Base-by-base conservation (phyloP, 1,284 basidiomycete species). In the Omphalotus olearius region DNA sequence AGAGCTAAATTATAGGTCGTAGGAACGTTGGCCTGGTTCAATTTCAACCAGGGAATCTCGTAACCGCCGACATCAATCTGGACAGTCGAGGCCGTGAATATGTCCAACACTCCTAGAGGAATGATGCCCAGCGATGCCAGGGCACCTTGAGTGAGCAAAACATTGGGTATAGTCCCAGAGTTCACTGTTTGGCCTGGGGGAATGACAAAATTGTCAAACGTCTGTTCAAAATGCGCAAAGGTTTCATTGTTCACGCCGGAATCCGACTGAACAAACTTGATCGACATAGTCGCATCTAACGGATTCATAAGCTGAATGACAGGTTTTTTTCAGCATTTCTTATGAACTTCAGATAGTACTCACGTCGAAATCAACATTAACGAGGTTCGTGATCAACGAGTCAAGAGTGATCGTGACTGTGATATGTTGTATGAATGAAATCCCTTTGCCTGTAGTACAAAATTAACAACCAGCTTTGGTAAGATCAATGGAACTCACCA, bases 181-280 rank as follows among this genome's bases (percentile, higher is more conserved):
- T 82, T 83, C 42, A 75, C 77, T 0, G 78, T 80, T 52, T 76
- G 64, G 14, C 76, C 73, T 0, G 83, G 69, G 0, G 82, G 82
- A 18, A 87, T 67, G 37, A 79, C 69, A 53, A 83, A 83, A 56
- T 62, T 69, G 23, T 69, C 65, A 63, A 85, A 85, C 1, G 68
- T 41, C 53, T 79, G 74, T 20, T 70, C 69, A 61, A 87, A 85
- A 55, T 75, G 74, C 2, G 85, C 82, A 56, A 74, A 87, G 1
- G 69, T 74, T 38, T 68, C 61, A 4, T 79, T 80, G 37, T 79
- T 63, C 3, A 83, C 66, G 0, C 75, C 70, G 1, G 72, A 68
- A 57, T 85, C 80, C 9, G 74, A 69, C 60, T 86, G 84, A 0
- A 80, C 71, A 54, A 75, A 79, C 45, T 74, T 69, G 54, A 88